phyloP scores from a whole-genome alignment of 768 basidiomycete genomes.

The Mycena sanguinolenta region DNA sequence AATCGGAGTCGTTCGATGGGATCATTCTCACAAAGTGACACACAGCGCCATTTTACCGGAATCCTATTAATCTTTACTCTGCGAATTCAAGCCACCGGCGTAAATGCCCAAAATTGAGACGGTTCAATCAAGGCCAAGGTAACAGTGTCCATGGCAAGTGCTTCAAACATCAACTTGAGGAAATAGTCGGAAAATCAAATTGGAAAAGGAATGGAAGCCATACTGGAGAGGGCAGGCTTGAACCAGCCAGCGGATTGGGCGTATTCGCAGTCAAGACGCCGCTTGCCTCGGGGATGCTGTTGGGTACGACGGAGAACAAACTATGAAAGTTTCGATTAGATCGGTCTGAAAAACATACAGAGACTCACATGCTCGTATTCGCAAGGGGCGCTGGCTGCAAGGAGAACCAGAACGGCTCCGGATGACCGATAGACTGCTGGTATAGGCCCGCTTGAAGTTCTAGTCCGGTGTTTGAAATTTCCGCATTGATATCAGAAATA shows the following conservation, averaged over 20 bases:
- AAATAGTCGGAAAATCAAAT: constrained; percentile 14
- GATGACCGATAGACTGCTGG: constrained; percentile 23
- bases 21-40: constrained; percentile 16
- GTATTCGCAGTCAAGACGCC: constrained; percentile 23
- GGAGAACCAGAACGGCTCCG: constrained; percentile 17
- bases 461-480: constrained; percentile 23
- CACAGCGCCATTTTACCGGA: neutral
- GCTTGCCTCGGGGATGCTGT: constrained; percentile 18
- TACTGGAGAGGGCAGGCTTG: constrained; percentile 20
- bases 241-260: constrained; percentile 13
- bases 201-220: constrained; percentile 16
- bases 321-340: constrained; percentile 16
- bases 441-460: constrained; percentile 15
- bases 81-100: constrained; percentile 21
- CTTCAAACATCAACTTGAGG: constrained; percentile 25
- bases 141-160: constrained; percentile 13
- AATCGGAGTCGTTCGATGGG: constrained; percentile 7
- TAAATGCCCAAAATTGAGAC: constrained; percentile 24
- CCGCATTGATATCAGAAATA: constrained; percentile 22
- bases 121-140: constrained; percentile 7
- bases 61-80: constrained; percentile 16
- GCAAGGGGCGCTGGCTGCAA: constrained; percentile 25
- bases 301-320: constrained; percentile 15
- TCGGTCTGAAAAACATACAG: constrained; percentile 15
- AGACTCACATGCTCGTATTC: constrained; percentile 22